Conservation (phyloP, 768 basidiomycete genomes). For the Kwoniella bestiolae region DNA sequence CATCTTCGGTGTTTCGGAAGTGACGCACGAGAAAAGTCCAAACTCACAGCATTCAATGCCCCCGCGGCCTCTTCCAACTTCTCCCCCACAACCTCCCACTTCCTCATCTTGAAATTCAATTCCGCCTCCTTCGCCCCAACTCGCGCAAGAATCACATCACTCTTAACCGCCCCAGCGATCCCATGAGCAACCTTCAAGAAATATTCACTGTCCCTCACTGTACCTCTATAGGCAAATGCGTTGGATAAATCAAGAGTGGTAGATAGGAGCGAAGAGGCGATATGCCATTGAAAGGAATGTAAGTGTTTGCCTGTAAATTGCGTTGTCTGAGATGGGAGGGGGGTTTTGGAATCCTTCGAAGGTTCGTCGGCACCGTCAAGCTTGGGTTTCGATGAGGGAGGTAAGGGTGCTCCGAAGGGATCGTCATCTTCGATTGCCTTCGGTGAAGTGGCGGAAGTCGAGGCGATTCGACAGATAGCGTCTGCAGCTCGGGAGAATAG, state of each 20-base stretch:
- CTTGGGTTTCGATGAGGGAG: conserved; percentile 23
- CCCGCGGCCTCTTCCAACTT: conserved; percentile 48
- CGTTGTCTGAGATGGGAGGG: conserved; percentile 41
- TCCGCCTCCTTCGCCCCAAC: conserved; percentile 73
- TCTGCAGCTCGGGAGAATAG: conserved; percentile 81
- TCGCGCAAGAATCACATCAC: conserved; percentile 68
- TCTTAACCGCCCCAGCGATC: conserved; percentile 70
- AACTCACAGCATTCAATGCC: conserved; percentile 27
- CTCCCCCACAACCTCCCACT: conserved; percentile 55
- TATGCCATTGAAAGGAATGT: conserved; percentile 72
- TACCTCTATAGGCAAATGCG: conserved; percentile 73
- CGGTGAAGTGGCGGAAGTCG: conserved; percentile 59
- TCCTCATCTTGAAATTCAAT: conserved; percentile 66
- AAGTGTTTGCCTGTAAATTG: conserved; percentile 58
- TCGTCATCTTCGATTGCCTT: conserved; percentile 53
- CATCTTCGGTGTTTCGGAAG: too few species aligned
- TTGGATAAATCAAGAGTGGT: conserved; percentile 70
- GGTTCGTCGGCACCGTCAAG: conserved; percentile 46
- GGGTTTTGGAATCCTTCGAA: conserved; percentile 26
- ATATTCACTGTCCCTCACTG: conserved; percentile 80
- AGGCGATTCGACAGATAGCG: conserved; percentile 64
- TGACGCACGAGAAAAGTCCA: background rate
- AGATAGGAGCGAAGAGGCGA: conserved; percentile 63
- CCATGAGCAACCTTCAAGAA: conserved; percentile 78
- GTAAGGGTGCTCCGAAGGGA: conserved; percentile 58